phyloP scores from a whole-genome alignment of 768 basidiomycete genomes.

The Pisolithus microcarpus region DNA sequence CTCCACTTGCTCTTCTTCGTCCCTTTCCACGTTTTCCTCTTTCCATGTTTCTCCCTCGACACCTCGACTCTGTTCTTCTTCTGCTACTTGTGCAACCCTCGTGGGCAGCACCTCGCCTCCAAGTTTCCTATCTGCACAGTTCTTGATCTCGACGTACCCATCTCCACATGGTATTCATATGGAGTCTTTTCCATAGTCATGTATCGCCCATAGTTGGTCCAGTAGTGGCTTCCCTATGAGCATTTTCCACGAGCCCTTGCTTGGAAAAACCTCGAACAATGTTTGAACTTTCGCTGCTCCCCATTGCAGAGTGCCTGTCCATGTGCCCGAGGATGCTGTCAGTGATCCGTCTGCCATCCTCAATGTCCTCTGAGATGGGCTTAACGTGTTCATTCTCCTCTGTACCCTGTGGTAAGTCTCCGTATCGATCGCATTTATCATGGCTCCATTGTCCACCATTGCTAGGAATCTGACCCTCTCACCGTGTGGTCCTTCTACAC shows the following conservation, averaged over 20 bases:
- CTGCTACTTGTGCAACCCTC: neutral
- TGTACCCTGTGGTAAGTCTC: neutral
- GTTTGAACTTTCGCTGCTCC: neutral
- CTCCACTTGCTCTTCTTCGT: neutral
- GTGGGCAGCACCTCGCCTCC: neutral
- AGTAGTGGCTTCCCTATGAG: conserved; percentile 15
- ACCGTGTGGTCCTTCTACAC: conserved; percentile 9
- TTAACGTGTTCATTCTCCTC: neutral
- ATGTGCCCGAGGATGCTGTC: neutral
- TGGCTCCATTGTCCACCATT: conserved; percentile 11
- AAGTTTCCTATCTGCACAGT: neutral
- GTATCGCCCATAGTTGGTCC: conserved; percentile 5
- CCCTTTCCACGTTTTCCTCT: no score
- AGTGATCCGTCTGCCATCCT: neutral
- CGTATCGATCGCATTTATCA: conserved; percentile 13
- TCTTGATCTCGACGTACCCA: no score
- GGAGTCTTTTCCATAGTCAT: conserved; percentile 7
- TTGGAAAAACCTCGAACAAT: conserved; percentile 20
- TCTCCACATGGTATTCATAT: neutral
- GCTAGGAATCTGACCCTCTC: conserved; percentile 5
- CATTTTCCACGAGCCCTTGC: conserved; percentile 11
- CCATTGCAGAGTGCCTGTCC: conserved; percentile 9
- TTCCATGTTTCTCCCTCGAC: no score
- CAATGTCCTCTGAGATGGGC: neutral
- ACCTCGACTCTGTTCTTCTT: no score